phyloP scores from a whole-genome alignment of 129 eudicot genomes.

The Chrysanthemum seticuspe region DNA sequence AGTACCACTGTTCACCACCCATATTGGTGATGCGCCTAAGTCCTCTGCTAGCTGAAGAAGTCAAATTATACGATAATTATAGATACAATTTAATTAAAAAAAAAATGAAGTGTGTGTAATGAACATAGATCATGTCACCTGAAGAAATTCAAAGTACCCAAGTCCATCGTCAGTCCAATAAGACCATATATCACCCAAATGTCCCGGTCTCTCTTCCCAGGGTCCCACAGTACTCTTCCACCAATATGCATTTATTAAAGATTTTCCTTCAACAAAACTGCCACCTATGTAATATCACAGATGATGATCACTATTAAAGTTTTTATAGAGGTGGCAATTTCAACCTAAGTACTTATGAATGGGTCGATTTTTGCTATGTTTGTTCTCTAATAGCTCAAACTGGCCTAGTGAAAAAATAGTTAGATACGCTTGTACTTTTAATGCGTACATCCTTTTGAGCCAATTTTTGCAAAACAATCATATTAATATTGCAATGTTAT shows the following conservation, averaged over 20 bases:
- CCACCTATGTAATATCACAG: constrained; percentile 55
- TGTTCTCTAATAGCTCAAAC: neutral
- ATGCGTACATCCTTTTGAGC: neutral
- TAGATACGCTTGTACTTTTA: neutral
- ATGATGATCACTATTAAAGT: neutral
- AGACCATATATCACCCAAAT: constrained; percentile 84
- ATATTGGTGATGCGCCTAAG: constrained; percentile 80
- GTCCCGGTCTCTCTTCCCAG: constrained; percentile 96
- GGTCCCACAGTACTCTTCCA: constrained; percentile 96
- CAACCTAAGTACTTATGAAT: neutral
- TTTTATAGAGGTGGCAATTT: neutral
- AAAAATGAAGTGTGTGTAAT: neutral
- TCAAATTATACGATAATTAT: neutral
- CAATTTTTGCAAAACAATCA: neutral
- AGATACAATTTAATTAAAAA: constrained; percentile 2
- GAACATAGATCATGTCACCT: constrained; percentile 39
- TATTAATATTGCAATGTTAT: neutral
- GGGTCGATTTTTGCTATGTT: neutral
- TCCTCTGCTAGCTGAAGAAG: constrained; percentile 86
- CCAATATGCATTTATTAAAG: constrained; percentile 78
- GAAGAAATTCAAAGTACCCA: constrained; percentile 87
- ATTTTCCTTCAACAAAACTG: constrained; percentile 76
- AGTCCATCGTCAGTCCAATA: constrained; percentile 99
- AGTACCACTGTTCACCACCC: constrained; percentile 94
- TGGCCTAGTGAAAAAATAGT: neutral